Evolutionary conservation across 2,329 filamentous ascomycete species (phyloP), one percentile per base, ranked within the genome.

Genomic region (Aspergillus tamarii): DNA sequence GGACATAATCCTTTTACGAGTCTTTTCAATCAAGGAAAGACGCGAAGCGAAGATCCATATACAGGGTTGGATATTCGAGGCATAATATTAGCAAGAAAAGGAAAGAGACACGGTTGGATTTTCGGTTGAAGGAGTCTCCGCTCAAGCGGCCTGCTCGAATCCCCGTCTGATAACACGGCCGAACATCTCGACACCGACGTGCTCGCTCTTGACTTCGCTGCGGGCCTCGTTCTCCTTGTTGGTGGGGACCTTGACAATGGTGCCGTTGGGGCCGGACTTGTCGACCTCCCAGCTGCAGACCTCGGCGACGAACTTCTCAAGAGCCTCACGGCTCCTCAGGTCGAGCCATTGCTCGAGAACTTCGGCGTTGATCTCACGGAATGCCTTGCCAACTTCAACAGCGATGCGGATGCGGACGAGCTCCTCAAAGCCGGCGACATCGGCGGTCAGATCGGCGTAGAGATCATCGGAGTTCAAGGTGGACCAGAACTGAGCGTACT

Each of bases 181-280:
- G 69, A 83, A 83, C 79, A 81, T 80, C 53, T 83, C 81, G 48
- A 83, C 72, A 21, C 77, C 80, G n/a, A 99, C 95, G 69, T 95
- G 94, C 85, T 99, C 95, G 73, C 94, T 88, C 74, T 97, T 96
- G 79, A 97, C 91, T 46, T 93, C 91, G 80, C 95, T 95, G 85
- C 96, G 93, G 52, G 93, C 95, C 87, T 98, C 94, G 79, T 97
- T 97, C 82, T 99, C 95, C 76, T 95, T 92, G 84, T 99, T 99
- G 74, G 90, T 84, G 61, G 95, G 95, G 62, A 99, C 87, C 78
- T 88, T 87, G 67, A 97, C 89, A 50, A 82, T 75, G n/a, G 69
- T 65, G 46, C 69, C 73, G 41, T 64, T 64, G 26, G 68, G 65
- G 57, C 69, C 72, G 41, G 67, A 63, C 60, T 84, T 88, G 65